These are phyloP conservation scores for Arthromyces matolae DNA, from an alignment of 768 basidiomycete species.

Conservation along the genomic window DNA sequence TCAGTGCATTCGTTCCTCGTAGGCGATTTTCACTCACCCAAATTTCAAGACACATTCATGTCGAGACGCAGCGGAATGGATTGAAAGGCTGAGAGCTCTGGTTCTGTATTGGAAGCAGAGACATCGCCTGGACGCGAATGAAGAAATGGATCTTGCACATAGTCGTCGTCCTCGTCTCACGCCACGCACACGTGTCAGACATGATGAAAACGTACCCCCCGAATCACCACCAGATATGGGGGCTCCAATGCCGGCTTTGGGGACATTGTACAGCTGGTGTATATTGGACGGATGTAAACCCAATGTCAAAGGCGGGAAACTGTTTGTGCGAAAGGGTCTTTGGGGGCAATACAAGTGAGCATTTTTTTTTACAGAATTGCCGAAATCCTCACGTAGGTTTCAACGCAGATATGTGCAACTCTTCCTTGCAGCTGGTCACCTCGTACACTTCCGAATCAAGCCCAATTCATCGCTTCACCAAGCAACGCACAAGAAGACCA, in stretches of 20 bases:
- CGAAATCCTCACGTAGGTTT: too few species aligned
- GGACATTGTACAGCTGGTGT: slow-evolving; percentile 84
- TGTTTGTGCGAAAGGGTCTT: slow-evolving; percentile 68
- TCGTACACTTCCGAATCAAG: slow-evolving; percentile 69
- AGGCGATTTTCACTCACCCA: background rate
- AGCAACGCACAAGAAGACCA: slow-evolving; percentile 50
- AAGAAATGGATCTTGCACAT: slow-evolving; percentile 79
- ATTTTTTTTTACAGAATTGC: too few species aligned
- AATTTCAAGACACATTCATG: slow-evolving; percentile 56
- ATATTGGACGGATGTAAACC: slow-evolving; percentile 74
- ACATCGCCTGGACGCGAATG: slow-evolving; percentile 68
- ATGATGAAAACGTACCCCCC: slow-evolving; percentile 40
- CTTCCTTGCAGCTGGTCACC: slow-evolving; percentile 69
- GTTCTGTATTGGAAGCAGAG: slow-evolving; percentile 76
- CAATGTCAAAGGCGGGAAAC: slow-evolving; percentile 66
- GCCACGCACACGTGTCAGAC: slow-evolving; percentile 43
- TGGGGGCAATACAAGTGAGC: slow-evolving; percentile 78
- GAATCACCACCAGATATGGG: slow-evolving; percentile 52
- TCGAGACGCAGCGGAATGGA: slow-evolving; percentile 78
- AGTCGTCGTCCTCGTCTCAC: slow-evolving; percentile 57
- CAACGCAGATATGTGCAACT: slow-evolving; percentile 71
- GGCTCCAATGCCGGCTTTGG: slow-evolving; percentile 52
- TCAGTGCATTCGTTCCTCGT: slow-evolving; percentile 27
- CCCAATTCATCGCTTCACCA: slow-evolving; percentile 55
- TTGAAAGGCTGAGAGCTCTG: slow-evolving; percentile 67